Evolutionary conservation across 2,329 filamentous ascomycete species (phyloP).

Genomic region (Colletotrichum karsti): DNA sequence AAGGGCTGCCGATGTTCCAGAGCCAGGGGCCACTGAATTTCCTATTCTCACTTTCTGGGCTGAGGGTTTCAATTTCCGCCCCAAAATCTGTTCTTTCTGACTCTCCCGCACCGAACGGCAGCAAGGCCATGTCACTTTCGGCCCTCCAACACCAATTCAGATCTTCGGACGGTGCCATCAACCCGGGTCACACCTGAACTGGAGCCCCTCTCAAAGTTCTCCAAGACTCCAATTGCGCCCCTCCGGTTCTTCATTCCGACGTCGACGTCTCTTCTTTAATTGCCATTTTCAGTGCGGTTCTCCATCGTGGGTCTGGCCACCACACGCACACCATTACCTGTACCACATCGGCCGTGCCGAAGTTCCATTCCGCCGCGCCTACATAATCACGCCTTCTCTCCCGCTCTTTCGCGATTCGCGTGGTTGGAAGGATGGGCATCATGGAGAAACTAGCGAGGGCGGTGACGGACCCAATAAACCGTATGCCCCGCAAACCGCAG

Average conservation of each 20-base stretch:
- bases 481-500: slow-evolving; percentile 22
- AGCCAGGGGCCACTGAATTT: neutral
- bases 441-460: slow-evolving; percentile 25
- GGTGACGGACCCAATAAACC: slow-evolving; percentile 13
- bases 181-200: slow-evolving; percentile 17
- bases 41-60: neutral
- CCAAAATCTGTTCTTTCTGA: neutral
- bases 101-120: neutral
- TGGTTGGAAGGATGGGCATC: slow-evolving; percentile 23
- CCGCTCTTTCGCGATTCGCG: neutral
- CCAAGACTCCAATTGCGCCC: neutral
- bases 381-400: slow-evolving; percentile 20
- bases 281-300: slow-evolving; percentile 1
- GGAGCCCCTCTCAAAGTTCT: neutral
- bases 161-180: slow-evolving; percentile 10
- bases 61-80: neutral
- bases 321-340: neutral
- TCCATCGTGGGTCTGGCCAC: slow-evolving; percentile 9
- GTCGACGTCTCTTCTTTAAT: neutral
- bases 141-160: neutral
- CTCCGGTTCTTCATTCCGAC: slow-evolving; percentile 4
- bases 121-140: neutral
- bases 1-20: slow-evolving; percentile 19
- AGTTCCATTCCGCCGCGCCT: neutral
- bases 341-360: slow-evolving; percentile 25